Evolutionary conservation across 805 yeast genomes (phyloP).

Genomic region (Nakazawaea sp.): DNA sequence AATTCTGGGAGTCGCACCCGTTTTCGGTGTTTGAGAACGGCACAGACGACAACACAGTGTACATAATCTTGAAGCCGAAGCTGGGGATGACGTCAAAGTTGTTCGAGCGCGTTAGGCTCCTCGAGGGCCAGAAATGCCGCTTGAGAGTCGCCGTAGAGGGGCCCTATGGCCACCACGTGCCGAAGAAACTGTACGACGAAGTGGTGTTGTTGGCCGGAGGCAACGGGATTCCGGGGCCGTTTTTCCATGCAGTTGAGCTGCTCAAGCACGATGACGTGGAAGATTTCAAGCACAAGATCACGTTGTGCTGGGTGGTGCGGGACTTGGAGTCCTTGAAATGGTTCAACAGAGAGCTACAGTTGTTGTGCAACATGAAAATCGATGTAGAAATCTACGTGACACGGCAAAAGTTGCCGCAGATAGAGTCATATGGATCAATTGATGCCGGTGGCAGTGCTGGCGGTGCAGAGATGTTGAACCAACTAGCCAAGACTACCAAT

Average conservation of each 20-base stretch:
- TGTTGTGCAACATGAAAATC: constrained; percentile 7
- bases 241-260: constrained; percentile 32
- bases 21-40: constrained; percentile 36
- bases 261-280: constrained; percentile 14
- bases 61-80: constrained; percentile 39
- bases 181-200: constrained; percentile 32
- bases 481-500: constrained; percentile 18
- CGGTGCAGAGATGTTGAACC: constrained; percentile 7
- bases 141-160: constrained; percentile 44
- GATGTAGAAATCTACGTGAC: constrained; percentile 18
- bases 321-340: constrained; percentile 31
- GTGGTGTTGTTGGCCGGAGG: constrained; percentile 49
- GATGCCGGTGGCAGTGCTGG: not conserved
- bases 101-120: constrained; percentile 18
- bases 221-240: constrained; percentile 50
- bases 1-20: constrained; percentile 62
- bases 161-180: constrained; percentile 41
- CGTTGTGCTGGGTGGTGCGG: constrained; percentile 41
- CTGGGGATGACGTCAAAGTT: constrained; percentile 41
- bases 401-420: constrained; percentile 12
- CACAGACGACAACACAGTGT: constrained; percentile 30
- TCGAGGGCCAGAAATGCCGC: constrained; percentile 21
- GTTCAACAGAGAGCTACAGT: constrained; percentile 37
- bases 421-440: not conserved
- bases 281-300: constrained; percentile 21